These are phyloP conservation scores for Cyberlindnera mycetangii DNA, from an alignment of 805 yeast genomes.

Conservation along the genomic window DNA sequence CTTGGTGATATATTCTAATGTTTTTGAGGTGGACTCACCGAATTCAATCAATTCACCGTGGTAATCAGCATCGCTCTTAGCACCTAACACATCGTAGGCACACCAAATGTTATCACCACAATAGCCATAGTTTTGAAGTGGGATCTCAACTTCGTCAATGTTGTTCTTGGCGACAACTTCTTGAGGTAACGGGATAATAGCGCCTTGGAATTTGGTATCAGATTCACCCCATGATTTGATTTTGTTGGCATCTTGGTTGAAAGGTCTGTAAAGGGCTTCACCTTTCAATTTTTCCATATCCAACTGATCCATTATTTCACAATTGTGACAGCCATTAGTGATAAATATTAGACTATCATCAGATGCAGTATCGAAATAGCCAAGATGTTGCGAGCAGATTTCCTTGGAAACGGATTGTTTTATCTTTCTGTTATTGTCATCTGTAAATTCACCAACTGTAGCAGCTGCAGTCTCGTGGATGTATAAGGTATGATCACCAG, in stretches of 20 bases:
- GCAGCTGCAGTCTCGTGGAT: constrained; percentile 14
- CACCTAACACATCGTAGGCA: constrained; percentile 20
- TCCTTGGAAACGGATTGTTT: constrained; percentile 17
- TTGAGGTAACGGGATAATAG: constrained; percentile 18
- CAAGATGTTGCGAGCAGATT: constrained; percentile 20
- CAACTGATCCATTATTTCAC: constrained; percentile 7
- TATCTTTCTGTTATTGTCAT: constrained; percentile 14
- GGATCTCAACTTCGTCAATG: constrained; percentile 15
- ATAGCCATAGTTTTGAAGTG: constrained; percentile 13
- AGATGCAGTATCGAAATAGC: constrained; percentile 7
- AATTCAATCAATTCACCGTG: constrained; percentile 12
- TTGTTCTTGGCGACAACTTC: constrained; percentile 13
- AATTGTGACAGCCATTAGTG: constrained; percentile 18
- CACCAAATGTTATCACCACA: constrained; percentile 17
- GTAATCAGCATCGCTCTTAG: constrained; percentile 10
- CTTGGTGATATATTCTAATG: constrained; percentile 6
- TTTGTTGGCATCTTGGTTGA: constrained; percentile 6
- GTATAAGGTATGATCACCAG: constrained; percentile 11
- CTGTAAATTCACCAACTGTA: constrained; percentile 17
- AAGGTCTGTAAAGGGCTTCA: constrained; percentile 5
- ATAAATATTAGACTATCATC: constrained; percentile 11
- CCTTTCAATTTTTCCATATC: constrained; percentile 13
- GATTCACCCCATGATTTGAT: constrained; percentile 7
- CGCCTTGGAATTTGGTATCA: constrained; percentile 13
- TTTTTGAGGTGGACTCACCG: background rate